phyloP scores from a whole-genome alignment of 1,139 yeast species.

The Dujonia santamariae region DNA sequence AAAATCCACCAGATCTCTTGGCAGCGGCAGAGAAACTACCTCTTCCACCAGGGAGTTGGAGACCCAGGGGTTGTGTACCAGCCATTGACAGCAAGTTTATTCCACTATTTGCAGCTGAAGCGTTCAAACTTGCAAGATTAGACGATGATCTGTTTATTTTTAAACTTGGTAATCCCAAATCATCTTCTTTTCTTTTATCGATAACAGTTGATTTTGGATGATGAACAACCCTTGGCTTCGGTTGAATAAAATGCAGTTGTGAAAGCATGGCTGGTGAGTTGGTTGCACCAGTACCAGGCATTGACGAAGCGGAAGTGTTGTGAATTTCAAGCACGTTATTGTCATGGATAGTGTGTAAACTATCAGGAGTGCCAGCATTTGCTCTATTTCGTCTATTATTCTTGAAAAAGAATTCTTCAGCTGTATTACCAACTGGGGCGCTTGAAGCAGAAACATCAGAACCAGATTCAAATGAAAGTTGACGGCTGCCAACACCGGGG shows the following conservation, averaged over 20 bases:
- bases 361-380: slow-evolving; percentile 11
- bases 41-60: slow-evolving; percentile 5
- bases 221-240: slow-evolving; percentile 29
- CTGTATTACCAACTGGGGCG: background rate
- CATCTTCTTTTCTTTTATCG: slow-evolving; percentile 26
- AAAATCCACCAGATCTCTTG: slow-evolving; percentile 3
- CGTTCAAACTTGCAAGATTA: slow-evolving; percentile 18
- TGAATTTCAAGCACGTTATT: too few species aligned
- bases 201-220: slow-evolving; percentile 26
- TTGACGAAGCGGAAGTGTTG: too few species aligned
- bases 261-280: too few species aligned
- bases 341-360: too few species aligned
- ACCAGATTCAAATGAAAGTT: slow-evolving; percentile 12
- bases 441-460: slow-evolving; percentile 4
- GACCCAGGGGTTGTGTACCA: slow-evolving; percentile 2
- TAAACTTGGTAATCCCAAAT: slow-evolving; percentile 40
- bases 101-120: slow-evolving; percentile 11
- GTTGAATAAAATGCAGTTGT: slow-evolving; percentile 43
- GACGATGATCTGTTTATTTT: slow-evolving; percentile 39
- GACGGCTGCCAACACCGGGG: background rate
- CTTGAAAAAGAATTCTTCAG: slow-evolving; percentile 30
- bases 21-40: slow-evolving; percentile 7
- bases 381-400: slow-evolving; percentile 14
- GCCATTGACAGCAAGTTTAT: slow-evolving; percentile 14
- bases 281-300: background rate